A percentile compares a stretch with the other conserved stretches of the same genome.
Evolutionary conservation across 768 basidiomycete species (phyloP).

Genomic region (Mycena capillaripes): DNA sequence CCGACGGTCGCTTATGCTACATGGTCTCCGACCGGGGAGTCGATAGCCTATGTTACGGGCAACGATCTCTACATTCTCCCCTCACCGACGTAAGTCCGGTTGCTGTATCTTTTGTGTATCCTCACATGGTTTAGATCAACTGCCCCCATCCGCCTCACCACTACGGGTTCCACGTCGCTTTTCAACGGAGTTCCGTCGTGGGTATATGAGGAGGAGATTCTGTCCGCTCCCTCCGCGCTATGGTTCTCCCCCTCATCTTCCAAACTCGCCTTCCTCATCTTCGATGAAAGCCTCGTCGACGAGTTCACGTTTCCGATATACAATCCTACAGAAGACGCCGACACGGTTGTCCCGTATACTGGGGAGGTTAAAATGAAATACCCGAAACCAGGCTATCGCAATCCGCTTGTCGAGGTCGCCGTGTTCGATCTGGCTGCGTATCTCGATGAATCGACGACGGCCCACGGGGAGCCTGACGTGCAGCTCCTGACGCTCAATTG

Average conservation of each 20-base stretch:
- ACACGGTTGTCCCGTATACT: constrained; percentile 85
- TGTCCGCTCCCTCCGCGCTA: constrained; percentile 76
- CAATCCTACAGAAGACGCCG: constrained; percentile 83
- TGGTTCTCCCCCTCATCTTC: constrained; percentile 92
- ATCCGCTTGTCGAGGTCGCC: constrained; percentile 87
- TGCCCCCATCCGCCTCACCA: constrained; percentile 81
- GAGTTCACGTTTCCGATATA: constrained; percentile 93
- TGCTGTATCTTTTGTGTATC: not conserved
- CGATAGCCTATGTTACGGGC: constrained; percentile 86
- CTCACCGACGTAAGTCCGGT: constrained; percentile 67
- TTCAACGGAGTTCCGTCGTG: constrained; percentile 98
- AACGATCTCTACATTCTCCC: constrained; percentile 93
- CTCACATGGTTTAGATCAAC: constrained; percentile 47
- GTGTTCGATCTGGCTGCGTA: constrained; percentile 84
- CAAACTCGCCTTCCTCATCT: constrained; percentile 85
- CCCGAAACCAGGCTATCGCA: constrained; percentile 91
- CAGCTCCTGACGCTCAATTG: constrained; percentile 75
- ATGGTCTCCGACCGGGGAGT: constrained; percentile 89
- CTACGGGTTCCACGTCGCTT: constrained; percentile 82
- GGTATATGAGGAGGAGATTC: constrained; percentile 97
- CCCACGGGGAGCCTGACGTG: constrained; percentile 47
- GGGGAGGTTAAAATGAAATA: constrained; percentile 80
- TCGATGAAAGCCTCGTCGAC: constrained; percentile 91
- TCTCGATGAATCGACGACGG: constrained; percentile 43
- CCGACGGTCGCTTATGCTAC: constrained; percentile 83